Conservation (phyloP, 169 alveolate species). For the Amoebophrya sp. region DNA sequence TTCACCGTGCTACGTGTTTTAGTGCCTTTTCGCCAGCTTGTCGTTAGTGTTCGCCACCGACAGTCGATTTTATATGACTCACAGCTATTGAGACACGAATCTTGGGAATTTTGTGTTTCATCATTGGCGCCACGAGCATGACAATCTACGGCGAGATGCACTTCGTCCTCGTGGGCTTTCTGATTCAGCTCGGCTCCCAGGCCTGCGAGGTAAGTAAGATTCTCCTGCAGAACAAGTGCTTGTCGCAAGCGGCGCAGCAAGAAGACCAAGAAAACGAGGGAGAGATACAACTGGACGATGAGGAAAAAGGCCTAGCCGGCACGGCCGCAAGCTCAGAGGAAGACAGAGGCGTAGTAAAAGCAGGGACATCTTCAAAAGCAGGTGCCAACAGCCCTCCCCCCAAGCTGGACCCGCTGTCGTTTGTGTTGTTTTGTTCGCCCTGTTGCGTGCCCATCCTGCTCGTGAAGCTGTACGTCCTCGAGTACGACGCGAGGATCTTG, state of each 20-base stretch:
- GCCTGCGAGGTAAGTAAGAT: neutral
- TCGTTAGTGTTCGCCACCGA: neutral
- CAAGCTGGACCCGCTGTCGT: neutral
- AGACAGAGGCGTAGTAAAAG: no score
- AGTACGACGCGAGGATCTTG: neutral
- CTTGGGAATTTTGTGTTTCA: neutral
- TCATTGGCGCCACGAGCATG: neutral
- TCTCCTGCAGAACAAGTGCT: neutral
- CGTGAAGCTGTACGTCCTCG: neutral
- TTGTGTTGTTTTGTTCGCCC: neutral
- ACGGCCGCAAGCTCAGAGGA: neutral
- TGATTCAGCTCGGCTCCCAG: neutral
- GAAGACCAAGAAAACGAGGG: no score
- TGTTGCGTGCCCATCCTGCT: neutral
- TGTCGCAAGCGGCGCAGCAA: neutral
- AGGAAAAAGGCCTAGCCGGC: no score
- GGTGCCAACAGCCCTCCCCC: neutral
- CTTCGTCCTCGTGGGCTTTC: neutral
- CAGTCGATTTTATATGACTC: neutral
- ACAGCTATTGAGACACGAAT: neutral
- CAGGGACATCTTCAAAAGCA: no score
- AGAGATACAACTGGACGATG: no score
- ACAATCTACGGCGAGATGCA: neutral
- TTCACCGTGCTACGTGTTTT: no score
- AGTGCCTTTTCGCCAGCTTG: no score